Conservation (phyloP, 768 basidiomycete species). For the Agrocybe praecox region DNA sequence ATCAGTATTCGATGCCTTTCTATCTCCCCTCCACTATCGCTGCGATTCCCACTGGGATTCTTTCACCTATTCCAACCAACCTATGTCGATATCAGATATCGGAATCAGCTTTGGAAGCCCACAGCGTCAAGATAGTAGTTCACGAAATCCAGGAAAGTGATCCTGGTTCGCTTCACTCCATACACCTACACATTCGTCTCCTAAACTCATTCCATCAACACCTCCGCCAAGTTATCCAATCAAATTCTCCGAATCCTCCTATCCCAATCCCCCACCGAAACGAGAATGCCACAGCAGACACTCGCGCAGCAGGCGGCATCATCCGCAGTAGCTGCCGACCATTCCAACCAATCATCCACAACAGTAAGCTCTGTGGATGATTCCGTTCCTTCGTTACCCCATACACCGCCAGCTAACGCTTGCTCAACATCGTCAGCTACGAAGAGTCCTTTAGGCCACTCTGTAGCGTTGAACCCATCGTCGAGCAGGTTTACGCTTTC, state of each 20-base stretch:
- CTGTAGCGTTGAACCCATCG: background rate
- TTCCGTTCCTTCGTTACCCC: conserved; percentile 15
- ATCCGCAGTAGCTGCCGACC: background rate
- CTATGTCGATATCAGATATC: background rate
- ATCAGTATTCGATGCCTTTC: background rate
- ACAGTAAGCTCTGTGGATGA: conserved; percentile 16
- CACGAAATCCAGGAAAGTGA: background rate
- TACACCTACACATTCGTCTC: background rate
- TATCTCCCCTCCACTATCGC: background rate
- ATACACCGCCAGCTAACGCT: conserved; percentile 1
- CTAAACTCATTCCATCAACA: background rate
- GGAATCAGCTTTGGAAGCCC: background rate
- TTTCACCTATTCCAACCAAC: background rate
- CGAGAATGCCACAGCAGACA: background rate
- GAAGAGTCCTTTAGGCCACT: background rate
- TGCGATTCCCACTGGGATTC: background rate
- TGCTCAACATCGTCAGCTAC: background rate
- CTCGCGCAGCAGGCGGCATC: background rate
- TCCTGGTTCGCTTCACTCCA: conserved; percentile 6
- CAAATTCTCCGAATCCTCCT: background rate
- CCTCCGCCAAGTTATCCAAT: conserved; percentile 10
- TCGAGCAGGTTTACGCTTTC: background rate
- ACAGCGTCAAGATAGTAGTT: background rate
- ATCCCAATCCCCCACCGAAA: background rate
- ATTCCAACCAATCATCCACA: background rate